Conservation (phyloP, 129 eudicot species). For the Flaveria robusta region DNA sequence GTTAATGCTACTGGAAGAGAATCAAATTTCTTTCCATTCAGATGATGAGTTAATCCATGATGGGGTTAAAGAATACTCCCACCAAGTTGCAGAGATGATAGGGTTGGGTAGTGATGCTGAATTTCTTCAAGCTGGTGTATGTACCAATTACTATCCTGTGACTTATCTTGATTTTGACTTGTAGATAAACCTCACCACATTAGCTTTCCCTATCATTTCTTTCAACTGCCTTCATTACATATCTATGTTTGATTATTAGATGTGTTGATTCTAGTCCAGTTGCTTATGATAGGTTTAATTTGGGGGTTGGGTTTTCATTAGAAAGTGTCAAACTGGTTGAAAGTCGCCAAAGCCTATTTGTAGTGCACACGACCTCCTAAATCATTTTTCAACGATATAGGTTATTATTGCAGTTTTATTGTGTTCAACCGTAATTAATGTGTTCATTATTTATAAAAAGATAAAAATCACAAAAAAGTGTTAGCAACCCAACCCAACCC, state of each 20-base stretch:
- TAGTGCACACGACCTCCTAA: not conserved
- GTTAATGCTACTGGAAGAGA: constrained; percentile 93
- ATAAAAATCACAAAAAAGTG: not conserved
- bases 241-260: not conserved
- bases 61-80: constrained; percentile 89
- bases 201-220: not conserved
- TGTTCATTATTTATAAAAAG: not conserved
- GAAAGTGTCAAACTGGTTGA: not conserved
- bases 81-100: constrained; percentile 86
- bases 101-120: constrained; percentile 79
- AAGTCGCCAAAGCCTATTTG: not conserved
- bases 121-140: constrained; percentile 82
- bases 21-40: constrained; percentile 90
- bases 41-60: constrained; percentile 83
- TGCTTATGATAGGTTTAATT: not conserved
- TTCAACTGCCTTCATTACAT: not conserved
- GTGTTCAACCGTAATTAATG: not conserved
- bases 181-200: constrained; percentile 1
- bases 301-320: not conserved
- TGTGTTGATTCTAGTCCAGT: not conserved
- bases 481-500: not conserved
- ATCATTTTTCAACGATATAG: not conserved
- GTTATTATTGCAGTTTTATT: not conserved
- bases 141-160: constrained; percentile 17
- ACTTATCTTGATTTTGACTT: constrained; percentile 1